These are phyloP conservation scores for Pulveroboletus sp. DNA, from an alignment of 768 basidiomycete species.

Conservation along the genomic window DNA sequence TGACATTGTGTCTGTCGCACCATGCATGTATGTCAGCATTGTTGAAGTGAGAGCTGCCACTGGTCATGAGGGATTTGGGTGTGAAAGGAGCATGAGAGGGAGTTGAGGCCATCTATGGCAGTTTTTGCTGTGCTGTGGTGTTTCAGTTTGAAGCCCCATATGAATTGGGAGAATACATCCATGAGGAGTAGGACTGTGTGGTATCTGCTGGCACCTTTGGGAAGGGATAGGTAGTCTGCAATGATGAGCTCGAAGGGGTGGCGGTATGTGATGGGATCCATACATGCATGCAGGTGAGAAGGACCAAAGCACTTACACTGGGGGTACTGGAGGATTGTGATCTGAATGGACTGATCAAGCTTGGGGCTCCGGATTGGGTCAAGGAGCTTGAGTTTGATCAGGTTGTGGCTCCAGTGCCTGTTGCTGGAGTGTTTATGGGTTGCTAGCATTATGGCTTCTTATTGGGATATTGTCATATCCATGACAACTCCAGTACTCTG, in stretches of 20 bases:
- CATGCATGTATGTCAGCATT: constrained; percentile 27
- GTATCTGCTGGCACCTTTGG: constrained; percentile 31
- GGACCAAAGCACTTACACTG: constrained; percentile 23
- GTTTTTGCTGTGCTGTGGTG: constrained; percentile 25
- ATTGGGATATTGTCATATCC: no score
- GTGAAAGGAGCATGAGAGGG: constrained; percentile 23
- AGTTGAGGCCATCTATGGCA: constrained; percentile 15
- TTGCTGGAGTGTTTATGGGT: neutral
- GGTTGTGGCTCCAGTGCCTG: constrained; percentile 11
- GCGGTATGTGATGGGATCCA: constrained; percentile 34
- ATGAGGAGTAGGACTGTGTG: constrained; percentile 28
- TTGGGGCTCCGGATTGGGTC: neutral
- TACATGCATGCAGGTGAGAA: constrained; percentile 21
- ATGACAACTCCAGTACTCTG: no score
- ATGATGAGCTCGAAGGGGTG: constrained; percentile 34
- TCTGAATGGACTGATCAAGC: constrained; percentile 7
- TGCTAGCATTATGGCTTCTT: constrained; percentile 3
- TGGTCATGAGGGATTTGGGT: constrained; percentile 36
- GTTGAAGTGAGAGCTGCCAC: constrained; percentile 37
- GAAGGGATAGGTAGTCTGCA: constrained; percentile 34
- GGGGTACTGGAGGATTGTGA: constrained; percentile 16
- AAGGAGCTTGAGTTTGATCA: neutral
- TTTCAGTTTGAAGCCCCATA: constrained; percentile 32
- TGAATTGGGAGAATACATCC: constrained; percentile 24
- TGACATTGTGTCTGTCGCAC: constrained; percentile 22